Evolutionary conservation across 2,329 filamentous ascomycete genomes (phyloP).

Genomic region (Trichophyton benhamiae): DNA sequence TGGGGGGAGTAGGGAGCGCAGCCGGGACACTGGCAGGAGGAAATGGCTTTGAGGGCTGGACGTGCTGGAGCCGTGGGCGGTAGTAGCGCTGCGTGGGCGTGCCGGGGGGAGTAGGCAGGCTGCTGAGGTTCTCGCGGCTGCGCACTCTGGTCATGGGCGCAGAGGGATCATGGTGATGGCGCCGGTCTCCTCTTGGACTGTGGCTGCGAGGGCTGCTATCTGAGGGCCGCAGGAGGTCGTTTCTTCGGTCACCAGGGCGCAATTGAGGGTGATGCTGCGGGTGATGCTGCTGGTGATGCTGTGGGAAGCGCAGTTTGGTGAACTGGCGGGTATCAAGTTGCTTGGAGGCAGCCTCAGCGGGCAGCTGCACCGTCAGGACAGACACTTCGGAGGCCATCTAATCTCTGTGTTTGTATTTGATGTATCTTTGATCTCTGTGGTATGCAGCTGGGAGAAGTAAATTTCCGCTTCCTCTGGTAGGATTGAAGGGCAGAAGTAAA

Average conservation of each 20-base stretch:
- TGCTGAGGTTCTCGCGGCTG: background rate
- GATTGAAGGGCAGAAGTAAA: background rate
- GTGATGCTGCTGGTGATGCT: background rate
- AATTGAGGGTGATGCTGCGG: background rate
- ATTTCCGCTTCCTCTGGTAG: background rate
- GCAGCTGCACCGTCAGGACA: constrained; percentile 1
- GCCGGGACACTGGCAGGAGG: background rate
- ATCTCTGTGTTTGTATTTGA: no score
- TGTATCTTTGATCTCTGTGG: no score
- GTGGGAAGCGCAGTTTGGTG: constrained; percentile 5
- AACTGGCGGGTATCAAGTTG: background rate
- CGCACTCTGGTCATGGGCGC: background rate
- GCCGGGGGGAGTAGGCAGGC: background rate
- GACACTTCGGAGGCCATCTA: background rate
- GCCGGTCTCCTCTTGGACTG: background rate
- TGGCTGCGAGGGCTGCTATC: background rate
- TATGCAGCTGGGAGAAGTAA: background rate
- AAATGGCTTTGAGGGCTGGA: background rate
- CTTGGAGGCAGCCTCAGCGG: background rate
- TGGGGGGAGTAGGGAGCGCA: background rate
- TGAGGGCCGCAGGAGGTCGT: background rate
- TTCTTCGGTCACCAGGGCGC: background rate
- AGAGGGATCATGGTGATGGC: background rate
- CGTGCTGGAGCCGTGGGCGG: background rate
- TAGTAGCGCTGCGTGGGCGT: background rate